These are phyloP conservation scores for Ambrosia artemisiifolia DNA, from an alignment of 129 eudicot species.

Conservation along the genomic window DNA sequence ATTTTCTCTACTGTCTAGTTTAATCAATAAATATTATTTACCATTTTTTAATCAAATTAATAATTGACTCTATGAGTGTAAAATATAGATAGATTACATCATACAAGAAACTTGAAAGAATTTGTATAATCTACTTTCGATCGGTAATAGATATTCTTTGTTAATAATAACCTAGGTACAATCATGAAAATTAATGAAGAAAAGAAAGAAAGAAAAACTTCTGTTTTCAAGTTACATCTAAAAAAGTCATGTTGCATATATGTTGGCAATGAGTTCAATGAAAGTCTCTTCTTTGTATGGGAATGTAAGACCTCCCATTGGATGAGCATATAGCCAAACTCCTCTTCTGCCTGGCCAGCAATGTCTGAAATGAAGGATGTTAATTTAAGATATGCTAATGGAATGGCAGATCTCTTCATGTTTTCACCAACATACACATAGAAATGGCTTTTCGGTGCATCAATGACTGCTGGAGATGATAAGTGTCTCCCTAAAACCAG, in stretches of 20 bases:
- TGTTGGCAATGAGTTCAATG: slow-evolving; percentile 3
- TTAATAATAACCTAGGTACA: too few relatives aligned
- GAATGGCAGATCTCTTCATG: slow-evolving; percentile 18
- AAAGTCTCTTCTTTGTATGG: slow-evolving; percentile 27
- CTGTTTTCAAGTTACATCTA: too few relatives aligned
- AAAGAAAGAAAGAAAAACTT: too few relatives aligned
- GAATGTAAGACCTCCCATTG: slow-evolving; percentile 25
- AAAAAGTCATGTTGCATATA: neutral
- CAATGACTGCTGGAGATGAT: neutral
- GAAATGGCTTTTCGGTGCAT: slow-evolving; percentile 5
- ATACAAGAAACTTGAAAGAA: too few relatives aligned
- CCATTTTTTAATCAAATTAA: too few relatives aligned
- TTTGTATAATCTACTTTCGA: too few relatives aligned
- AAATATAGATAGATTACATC: too few relatives aligned
- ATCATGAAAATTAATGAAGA: too few relatives aligned
- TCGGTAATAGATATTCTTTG: too few relatives aligned
- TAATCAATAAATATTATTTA: too few relatives aligned
- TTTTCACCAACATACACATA: slow-evolving; percentile 15
- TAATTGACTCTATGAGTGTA: too few relatives aligned
- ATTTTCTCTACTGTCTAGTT: too few relatives aligned
- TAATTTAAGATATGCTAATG: slow-evolving; percentile 8
- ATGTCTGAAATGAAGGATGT: slow-evolving; percentile 12
- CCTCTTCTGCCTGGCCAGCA: slow-evolving; percentile 2
- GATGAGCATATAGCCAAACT: slow-evolving; percentile 17
- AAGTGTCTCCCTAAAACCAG: neutral